phyloP scores from a whole-genome alignment of 1,284 basidiomycete genomes.

The Ustilago sp. region DNA sequence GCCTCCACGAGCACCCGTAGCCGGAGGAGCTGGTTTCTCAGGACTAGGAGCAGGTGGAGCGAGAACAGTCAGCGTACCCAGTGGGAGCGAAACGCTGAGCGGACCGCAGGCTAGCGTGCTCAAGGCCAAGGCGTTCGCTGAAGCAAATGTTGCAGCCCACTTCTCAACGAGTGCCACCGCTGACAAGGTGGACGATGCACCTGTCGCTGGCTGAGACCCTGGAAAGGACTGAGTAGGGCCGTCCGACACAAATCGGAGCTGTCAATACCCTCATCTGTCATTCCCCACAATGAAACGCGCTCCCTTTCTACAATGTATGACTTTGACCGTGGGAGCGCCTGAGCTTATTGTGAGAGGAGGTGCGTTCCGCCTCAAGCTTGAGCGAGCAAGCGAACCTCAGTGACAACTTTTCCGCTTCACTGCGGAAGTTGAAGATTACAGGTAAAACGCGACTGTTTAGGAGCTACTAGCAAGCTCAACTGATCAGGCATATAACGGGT shows the following conservation, averaged over 20 bases:
- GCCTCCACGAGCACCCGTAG: slow-evolving; percentile 8
- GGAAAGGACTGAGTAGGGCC: too few species aligned
- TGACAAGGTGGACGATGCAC: not conserved
- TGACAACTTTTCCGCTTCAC: not conserved
- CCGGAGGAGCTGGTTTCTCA: slow-evolving; percentile 49
- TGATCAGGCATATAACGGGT: too few species aligned
- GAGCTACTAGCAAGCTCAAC: too few species aligned
- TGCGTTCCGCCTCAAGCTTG: not conserved
- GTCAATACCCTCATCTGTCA: not conserved
- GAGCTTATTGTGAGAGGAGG: not conserved
- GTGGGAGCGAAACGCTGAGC: slow-evolving; percentile 64
- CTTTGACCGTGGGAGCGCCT: not conserved
- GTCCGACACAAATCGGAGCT: not conserved
- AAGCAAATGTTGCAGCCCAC: slow-evolving; percentile 20
- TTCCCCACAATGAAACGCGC: not conserved
- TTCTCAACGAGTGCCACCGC: not conserved
- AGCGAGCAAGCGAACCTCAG: not conserved
- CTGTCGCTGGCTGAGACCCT: not conserved
- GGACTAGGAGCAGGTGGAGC: slow-evolving; percentile 64
- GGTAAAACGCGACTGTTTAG: too few species aligned
- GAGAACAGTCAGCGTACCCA: slow-evolving; percentile 58
- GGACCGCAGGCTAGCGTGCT: slow-evolving; percentile 62
- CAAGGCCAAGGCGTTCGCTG: slow-evolving; percentile 39
- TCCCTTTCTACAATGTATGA: not conserved
- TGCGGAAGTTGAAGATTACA: too few species aligned